Conservation (phyloP, 768 basidiomycete genomes). For the Amanita jacksonii region DNA sequence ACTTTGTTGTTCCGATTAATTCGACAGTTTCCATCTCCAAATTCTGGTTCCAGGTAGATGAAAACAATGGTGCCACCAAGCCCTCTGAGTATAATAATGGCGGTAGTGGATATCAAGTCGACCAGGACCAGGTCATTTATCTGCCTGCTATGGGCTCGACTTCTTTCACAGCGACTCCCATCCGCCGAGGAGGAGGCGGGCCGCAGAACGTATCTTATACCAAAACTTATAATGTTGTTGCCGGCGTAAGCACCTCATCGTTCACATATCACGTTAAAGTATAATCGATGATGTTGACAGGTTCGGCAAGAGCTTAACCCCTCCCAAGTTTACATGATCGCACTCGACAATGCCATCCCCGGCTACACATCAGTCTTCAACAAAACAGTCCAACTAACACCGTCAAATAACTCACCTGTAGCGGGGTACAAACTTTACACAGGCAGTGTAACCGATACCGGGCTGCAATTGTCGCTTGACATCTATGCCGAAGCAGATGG, state of each 20-base stretch:
- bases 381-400: constrained; percentile 18
- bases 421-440: constrained; percentile 24
- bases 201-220: background rate
- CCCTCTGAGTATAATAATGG: constrained; percentile 29
- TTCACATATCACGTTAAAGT: background rate
- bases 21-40: constrained; percentile 31
- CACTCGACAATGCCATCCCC: constrained; percentile 16
- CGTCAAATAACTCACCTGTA: constrained; percentile 15
- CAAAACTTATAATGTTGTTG: constrained; percentile 16
- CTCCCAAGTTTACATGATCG: constrained; percentile 20
- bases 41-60: constrained; percentile 42
- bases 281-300: constrained; percentile 11
- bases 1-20: constrained; percentile 34
- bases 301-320: constrained; percentile 20
- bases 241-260: constrained; percentile 16
- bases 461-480: constrained; percentile 22
- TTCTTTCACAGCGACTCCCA: background rate
- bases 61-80: constrained; percentile 30
- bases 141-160: constrained; percentile 20
- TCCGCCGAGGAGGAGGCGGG: constrained; percentile 1
- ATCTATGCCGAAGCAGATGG: constrained; percentile 19
- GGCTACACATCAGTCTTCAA: constrained; percentile 18
- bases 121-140: constrained; percentile 34
- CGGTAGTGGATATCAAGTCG: constrained; percentile 30
- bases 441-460: constrained; percentile 17